Base-by-base conservation (phyloP, 1,284 basidiomycete species). In the Ganoderma boninense region DNA sequence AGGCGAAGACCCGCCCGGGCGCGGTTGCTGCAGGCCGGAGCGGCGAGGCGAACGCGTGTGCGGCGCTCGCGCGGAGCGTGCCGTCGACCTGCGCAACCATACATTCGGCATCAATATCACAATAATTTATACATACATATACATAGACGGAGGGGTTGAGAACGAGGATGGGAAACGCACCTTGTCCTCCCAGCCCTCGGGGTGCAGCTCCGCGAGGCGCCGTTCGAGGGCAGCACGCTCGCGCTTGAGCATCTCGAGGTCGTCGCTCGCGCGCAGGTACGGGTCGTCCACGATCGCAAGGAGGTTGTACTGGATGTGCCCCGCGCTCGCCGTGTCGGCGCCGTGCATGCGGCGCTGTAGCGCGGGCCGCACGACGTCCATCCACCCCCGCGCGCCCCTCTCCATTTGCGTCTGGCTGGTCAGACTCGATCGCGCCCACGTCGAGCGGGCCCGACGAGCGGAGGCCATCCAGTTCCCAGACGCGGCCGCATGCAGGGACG, bases 311-410 rank as follows among this genome's bases (percentile, higher is more conserved):
- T 85, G 84, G 65, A 90, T 89, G 62, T 83, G 84, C 2, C 82
- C 84, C 56, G 79, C 80, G 10, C 80, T 84, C 14, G 80, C 14
- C 4, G 54, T 35, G 54, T 35, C 54, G 5, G 54, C 29, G 10
- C 54, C 54, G 68, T 85, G 82, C 89, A 91, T 91, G 77, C 88
- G 88, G 80, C 87, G 83, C 42, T 86, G 82, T 69, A 91, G 80
- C 18, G 86, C 89, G 0, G 89, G 89, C 20, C 89, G 85, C 29
- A 86, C 89, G 65, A 89, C 79, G 75, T 89, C 85, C 84, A 89
- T 89, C 89, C 89, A 91, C n/a, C 13, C 73, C 73, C 42, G 70
- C 73, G 46, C 73, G 68, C 40, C 69, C 63, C 26, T 29, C 35
- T 4, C 49, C 49, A 32, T 32, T 32, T 0, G 74, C 78, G 4